Conservation (phyloP, 2,329 filamentous ascomycete genomes). For the Thielaviopsis ethacetica region DNA sequence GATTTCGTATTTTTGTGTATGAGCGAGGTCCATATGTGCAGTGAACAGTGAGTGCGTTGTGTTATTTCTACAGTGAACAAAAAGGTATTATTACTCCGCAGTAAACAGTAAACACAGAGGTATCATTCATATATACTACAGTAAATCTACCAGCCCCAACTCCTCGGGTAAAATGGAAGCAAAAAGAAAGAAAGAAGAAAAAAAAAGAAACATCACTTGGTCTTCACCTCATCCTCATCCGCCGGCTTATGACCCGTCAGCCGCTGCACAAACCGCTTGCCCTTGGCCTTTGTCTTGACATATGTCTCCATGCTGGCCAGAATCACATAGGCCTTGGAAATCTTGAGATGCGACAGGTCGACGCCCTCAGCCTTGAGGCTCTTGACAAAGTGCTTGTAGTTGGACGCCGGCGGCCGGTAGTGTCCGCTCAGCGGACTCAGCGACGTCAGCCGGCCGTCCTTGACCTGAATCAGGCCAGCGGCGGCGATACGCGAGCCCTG, state of each 20-base stretch:
- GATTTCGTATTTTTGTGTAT: background rate
- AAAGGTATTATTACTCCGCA: background rate
- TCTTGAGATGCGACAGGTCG: conserved; percentile 63
- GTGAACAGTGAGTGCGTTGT: background rate
- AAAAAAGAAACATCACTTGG: background rate
- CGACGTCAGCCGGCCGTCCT: conserved; percentile 58
- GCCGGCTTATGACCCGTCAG: conserved; percentile 8
- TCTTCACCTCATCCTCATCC: background rate
- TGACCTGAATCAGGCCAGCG: conserved; percentile 73
- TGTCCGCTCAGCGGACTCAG: conserved; percentile 62
- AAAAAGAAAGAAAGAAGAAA: no score
- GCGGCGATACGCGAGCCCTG: conserved; percentile 68
- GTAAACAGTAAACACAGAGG: background rate
- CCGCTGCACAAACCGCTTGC: conserved; percentile 33
- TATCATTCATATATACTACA: background rate
- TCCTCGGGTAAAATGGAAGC: no score
- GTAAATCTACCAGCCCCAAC: background rate
- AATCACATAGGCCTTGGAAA: conserved; percentile 68
- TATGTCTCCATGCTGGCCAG: conserved; percentile 73
- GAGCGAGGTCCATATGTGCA: background rate
- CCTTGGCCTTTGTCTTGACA: conserved; percentile 47
- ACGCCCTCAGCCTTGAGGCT: conserved; percentile 55
- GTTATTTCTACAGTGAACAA: background rate
- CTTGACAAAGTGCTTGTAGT: conserved; percentile 68
- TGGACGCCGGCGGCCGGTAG: conserved; percentile 68